A percentile compares a stretch with the other conserved stretches of the same genome.
Conservation (phyloP, 495 filamentous ascomycete species). For the Penicillium malachiteum region DNA sequence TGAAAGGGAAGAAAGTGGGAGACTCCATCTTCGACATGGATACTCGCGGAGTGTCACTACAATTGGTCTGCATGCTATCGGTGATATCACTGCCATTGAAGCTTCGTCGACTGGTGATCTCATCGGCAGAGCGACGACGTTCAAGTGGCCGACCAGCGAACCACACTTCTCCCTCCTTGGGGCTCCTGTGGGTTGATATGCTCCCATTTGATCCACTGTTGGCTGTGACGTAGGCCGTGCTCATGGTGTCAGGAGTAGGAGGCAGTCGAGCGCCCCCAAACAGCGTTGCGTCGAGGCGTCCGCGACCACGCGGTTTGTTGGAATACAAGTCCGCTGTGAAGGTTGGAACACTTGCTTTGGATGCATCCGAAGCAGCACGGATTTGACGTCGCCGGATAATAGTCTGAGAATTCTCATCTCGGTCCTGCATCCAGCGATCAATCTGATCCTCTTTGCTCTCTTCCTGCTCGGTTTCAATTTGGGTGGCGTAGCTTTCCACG, state of each 20-base stretch:
- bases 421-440: slow-evolving; percentile 32
- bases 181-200: slow-evolving; percentile 27
- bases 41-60: slow-evolving; percentile 32
- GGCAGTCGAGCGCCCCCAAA: slow-evolving; percentile 40
- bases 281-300: slow-evolving; percentile 28
- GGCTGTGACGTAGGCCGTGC: slow-evolving; percentile 33
- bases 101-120: slow-evolving; percentile 31
- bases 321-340: slow-evolving; percentile 22
- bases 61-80: slow-evolving; percentile 33
- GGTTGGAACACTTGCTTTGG: slow-evolving; percentile 14
- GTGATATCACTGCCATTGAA: slow-evolving; percentile 28
- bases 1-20: slow-evolving; percentile 34
- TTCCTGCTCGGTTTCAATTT: slow-evolving; percentile 5
- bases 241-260: slow-evolving; percentile 49
- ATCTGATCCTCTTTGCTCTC: slow-evolving; percentile 26
- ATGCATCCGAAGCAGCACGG: slow-evolving; percentile 19
- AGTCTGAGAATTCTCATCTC: slow-evolving; percentile 16
- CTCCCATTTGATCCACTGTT: slow-evolving; percentile 39
- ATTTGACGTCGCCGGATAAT: slow-evolving; percentile 22
- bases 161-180: slow-evolving; percentile 18
- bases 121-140: slow-evolving; percentile 38
- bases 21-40: slow-evolving; percentile 23
- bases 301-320: slow-evolving; percentile 25
- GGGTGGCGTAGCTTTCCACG: slow-evolving; percentile 18
- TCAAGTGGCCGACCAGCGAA: slow-evolving; percentile 19